Conservation (phyloP, 2,329 filamentous ascomycete genomes). For the Lecanoromycetidae sp. region DNA sequence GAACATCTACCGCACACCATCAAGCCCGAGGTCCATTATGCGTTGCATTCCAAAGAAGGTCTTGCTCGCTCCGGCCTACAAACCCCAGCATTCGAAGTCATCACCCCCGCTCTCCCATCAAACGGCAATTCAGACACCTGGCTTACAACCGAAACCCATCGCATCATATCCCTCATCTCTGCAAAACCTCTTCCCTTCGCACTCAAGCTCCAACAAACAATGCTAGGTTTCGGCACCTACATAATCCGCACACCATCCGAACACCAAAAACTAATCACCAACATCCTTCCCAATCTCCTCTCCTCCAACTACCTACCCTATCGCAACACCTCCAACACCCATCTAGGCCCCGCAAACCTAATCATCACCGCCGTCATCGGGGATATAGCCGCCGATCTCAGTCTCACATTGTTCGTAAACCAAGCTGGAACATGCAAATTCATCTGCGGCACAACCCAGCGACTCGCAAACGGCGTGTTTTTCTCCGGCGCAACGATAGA, state of each 20-base stretch:
- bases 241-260: background rate
- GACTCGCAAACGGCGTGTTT: background rate
- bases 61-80: too few species aligned
- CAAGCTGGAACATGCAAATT: background rate
- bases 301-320: background rate
- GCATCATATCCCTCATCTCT: too few species aligned
- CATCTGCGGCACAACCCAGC: background rate
- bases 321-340: background rate
- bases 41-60: background rate
- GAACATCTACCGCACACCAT: background rate
- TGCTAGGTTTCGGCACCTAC: background rate
- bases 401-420: background rate
- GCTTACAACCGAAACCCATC: too few species aligned
- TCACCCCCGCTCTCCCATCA: too few species aligned
- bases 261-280: background rate
- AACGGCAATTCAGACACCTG: too few species aligned
- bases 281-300: background rate
- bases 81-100: too few species aligned
- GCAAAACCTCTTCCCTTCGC: background rate
- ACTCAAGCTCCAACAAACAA: conserved; percentile 1
- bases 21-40: background rate
- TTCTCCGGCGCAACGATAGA: background rate
- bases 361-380: background rate
- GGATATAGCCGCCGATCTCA: background rate
- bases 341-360: background rate